Conservation (phyloP, 768 basidiomycete species). For the Macrolepiota dolichaula region DNA sequence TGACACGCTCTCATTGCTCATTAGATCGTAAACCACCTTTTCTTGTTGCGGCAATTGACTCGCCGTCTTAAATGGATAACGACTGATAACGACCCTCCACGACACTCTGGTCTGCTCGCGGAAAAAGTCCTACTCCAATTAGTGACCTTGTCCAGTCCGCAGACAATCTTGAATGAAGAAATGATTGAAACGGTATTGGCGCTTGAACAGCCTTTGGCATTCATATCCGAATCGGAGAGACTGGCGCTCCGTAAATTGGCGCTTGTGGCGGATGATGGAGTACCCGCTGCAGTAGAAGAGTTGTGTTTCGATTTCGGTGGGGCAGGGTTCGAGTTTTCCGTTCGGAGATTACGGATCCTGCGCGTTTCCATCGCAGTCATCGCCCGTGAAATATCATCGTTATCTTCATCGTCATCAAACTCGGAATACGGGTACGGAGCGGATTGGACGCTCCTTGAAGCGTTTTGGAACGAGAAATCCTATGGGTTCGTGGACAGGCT, state of each 20-base stretch:
- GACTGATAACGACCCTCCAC: constrained; percentile 57
- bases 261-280: constrained; percentile 64
- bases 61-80: constrained; percentile 72
- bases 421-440: constrained; percentile 12
- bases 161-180: constrained; percentile 54
- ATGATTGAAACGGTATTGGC: constrained; percentile 57
- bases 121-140: constrained; percentile 67
- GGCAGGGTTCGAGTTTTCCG: constrained; percentile 36
- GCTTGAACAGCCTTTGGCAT: constrained; percentile 56
- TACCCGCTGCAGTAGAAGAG: constrained; percentile 61
- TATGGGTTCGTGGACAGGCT: constrained; percentile 59
- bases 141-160: constrained; percentile 46
- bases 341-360: constrained; percentile 52
- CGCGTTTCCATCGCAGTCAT: constrained; percentile 64
- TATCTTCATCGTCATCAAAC: too few species aligned
- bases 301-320: constrained; percentile 45
- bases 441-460: constrained; percentile 52
- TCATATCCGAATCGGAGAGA: constrained; percentile 59
- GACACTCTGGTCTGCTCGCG: constrained; percentile 60
- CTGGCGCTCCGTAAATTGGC: constrained; percentile 59
- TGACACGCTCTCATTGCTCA: constrained; percentile 12
- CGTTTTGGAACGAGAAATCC: constrained; percentile 57
- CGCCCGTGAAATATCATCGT: constrained; percentile 37
- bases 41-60: constrained; percentile 69
- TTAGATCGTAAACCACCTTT: constrained; percentile 71